Conservation (phyloP, 768 basidiomycete genomes). For the Clathrus columnatus region DNA sequence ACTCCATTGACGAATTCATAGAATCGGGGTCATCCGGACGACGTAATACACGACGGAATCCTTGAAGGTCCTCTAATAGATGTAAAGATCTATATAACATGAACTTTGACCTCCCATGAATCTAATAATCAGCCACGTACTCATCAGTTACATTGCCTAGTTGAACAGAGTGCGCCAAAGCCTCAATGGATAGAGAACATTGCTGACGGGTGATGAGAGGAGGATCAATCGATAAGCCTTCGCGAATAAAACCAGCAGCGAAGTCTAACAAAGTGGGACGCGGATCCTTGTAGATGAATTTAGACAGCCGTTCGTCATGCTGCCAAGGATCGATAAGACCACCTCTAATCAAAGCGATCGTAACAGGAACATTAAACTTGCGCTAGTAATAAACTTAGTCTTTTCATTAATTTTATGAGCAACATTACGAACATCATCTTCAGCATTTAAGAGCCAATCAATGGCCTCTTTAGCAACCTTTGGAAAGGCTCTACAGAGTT, state of each 20-base stretch:
- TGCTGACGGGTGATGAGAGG: slow-evolving; percentile 74
- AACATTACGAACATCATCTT: slow-evolving; percentile 72
- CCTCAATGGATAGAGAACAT: slow-evolving; percentile 72
- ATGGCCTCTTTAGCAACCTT: slow-evolving; percentile 96
- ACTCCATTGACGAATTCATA: slow-evolving; percentile 48
- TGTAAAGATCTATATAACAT: slow-evolving; percentile 44
- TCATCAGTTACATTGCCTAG: slow-evolving; percentile 76
- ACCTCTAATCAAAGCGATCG: slow-evolving; percentile 77
- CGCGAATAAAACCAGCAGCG: slow-evolving; percentile 73
- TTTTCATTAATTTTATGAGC: slow-evolving; percentile 6
- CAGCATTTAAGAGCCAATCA: slow-evolving; percentile 92
- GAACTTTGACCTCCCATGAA: slow-evolving; percentile 2
- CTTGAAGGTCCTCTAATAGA: slow-evolving; percentile 77
- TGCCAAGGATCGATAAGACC: slow-evolving; percentile 68
- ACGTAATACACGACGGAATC: slow-evolving; percentile 44
- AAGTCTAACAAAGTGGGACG: slow-evolving; percentile 73
- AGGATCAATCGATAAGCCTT: slow-evolving; percentile 74
- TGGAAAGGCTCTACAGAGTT: slow-evolving; percentile 80
- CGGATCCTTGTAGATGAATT: slow-evolving; percentile 70
- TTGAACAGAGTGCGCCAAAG: slow-evolving; percentile 65
- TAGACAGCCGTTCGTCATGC: slow-evolving; percentile 87
- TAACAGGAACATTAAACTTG: slow-evolving; percentile 93
- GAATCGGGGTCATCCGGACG: slow-evolving; percentile 22
- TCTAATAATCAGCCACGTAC: slow-evolving; percentile 37
- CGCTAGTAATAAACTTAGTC: slow-evolving; percentile 44